Evolutionary conservation across 495 filamentous ascomycete species (phyloP).

Genomic region (Lepraria neglecta): DNA sequence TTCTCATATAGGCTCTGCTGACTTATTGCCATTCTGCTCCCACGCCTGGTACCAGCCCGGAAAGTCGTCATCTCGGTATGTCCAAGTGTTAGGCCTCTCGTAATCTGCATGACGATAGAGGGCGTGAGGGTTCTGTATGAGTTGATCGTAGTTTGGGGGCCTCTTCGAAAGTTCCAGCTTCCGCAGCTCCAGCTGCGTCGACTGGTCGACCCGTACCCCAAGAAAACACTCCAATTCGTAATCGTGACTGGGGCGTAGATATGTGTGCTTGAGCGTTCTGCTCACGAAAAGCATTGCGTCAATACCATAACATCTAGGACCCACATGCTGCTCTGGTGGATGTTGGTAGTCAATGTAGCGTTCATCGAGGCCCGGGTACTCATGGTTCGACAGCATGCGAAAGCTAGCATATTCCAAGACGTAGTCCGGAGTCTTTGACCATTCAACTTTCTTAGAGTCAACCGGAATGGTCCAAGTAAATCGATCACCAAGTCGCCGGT

Average conservation of each 20-base stretch:
- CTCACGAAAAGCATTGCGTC: not conserved
- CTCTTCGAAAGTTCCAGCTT: not conserved
- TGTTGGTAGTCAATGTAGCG: too few species aligned
- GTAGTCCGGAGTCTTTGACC: constrained; percentile 11
- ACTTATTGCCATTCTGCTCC: not conserved
- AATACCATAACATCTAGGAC: not conserved
- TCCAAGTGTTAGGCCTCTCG: not conserved
- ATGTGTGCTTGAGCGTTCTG: not conserved
- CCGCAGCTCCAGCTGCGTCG: not conserved
- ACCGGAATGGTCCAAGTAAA: constrained; percentile 16
- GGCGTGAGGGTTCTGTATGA: too few species aligned
- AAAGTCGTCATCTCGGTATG: constrained; percentile 7
- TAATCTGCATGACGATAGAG: not conserved
- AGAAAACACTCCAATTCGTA: not conserved
- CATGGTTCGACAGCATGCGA: not conserved
- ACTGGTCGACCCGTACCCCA: not conserved
- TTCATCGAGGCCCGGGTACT: too few species aligned
- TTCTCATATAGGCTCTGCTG: too few species aligned
- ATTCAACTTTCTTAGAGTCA: not conserved
- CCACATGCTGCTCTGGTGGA: not conserved
- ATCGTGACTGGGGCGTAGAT: not conserved
- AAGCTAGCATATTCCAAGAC: constrained; percentile 11
- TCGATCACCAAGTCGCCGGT: constrained; percentile 9
- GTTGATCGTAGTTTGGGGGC: not conserved
- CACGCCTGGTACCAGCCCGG: constrained; percentile 7